A percentile compares a stretch with the other conserved stretches of the same genome.
Evolutionary conservation across 805 yeast species (phyloP).

Genomic region (Barnettozyma vustinii): DNA sequence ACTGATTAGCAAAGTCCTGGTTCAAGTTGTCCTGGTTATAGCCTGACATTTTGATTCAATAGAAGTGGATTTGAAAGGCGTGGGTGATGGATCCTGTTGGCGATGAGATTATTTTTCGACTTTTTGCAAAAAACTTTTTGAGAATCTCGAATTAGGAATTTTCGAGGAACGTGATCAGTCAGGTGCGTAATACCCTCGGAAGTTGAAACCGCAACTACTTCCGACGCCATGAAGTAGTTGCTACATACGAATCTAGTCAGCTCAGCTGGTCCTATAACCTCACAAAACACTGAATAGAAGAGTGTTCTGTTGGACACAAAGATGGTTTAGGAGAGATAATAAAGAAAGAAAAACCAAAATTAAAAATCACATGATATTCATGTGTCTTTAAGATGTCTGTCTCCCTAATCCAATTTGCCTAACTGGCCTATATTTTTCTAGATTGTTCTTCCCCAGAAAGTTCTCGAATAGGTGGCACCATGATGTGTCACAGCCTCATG

Average conservation of each 20-base stretch:
- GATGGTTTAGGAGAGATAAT: too few species aligned
- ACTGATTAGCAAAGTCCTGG: constrained; percentile 28
- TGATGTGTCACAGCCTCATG: neutral
- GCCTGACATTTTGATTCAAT: constrained; percentile 19
- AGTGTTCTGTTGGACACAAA: too few species aligned
- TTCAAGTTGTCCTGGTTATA: constrained; percentile 26
- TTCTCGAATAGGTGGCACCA: constrained; percentile 1
- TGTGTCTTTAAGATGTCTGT: too few species aligned
- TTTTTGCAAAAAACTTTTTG: constrained; percentile 3
- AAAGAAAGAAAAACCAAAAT: too few species aligned
- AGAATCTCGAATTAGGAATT: neutral
- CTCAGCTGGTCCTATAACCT: too few species aligned
- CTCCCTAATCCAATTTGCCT: too few species aligned
- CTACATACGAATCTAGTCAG: too few species aligned
- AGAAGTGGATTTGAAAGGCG: neutral
- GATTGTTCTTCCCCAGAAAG: constrained; percentile 1
- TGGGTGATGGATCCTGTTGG: neutral
- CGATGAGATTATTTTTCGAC: constrained; percentile 4
- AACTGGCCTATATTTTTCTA: too few species aligned
- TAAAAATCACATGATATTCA: too few species aligned
- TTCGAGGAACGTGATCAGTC: neutral
- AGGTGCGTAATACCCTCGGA: neutral
- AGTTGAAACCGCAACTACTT: too few species aligned
- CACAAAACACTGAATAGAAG: too few species aligned
- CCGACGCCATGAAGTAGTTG: too few species aligned